phyloP scores from a whole-genome alignment of 2,329 filamentous ascomycete species.

The Rhytidhysteron rufulum region DNA sequence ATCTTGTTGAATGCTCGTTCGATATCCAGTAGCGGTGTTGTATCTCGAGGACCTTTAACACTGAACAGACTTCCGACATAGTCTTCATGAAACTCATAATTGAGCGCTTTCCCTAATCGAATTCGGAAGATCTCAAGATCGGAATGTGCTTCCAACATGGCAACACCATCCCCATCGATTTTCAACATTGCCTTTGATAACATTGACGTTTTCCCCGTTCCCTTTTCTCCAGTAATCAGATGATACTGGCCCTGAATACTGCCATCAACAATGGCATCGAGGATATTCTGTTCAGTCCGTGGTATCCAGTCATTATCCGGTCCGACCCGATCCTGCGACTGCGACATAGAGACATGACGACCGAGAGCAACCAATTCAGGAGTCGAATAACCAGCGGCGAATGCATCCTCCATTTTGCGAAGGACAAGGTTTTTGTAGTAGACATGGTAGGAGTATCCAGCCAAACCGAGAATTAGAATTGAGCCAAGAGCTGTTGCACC shows the following conservation, averaged over 20 bases:
- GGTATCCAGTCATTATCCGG: constrained; percentile 66
- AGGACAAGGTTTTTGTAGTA: constrained; percentile 86
- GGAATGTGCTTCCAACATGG: constrained; percentile 95
- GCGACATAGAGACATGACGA: constrained; percentile 23
- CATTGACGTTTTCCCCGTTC: constrained; percentile 96
- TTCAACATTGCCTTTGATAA: constrained; percentile 92
- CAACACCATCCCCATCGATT: constrained; percentile 79
- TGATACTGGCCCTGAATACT: constrained; percentile 77
- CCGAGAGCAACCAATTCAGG: constrained; percentile 58
- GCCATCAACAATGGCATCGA: constrained; percentile 81
- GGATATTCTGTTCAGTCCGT: constrained; percentile 73
- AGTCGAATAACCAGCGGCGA: constrained; percentile 86
- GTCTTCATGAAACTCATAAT: constrained; percentile 97
- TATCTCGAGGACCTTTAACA: constrained; percentile 86
- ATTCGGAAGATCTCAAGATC: constrained; percentile 95
- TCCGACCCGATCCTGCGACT: constrained; percentile 26
- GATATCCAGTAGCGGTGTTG: constrained; percentile 88
- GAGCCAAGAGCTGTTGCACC: too few relatives aligned
- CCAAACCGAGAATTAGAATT: too few relatives aligned
- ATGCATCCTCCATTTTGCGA: constrained; percentile 89
- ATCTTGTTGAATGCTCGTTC: constrained; percentile 96
- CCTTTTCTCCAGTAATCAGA: constrained; percentile 90
- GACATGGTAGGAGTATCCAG: constrained; percentile 45
- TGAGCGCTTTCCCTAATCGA: constrained; percentile 84
- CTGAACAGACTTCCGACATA: constrained; percentile 96